A percentile compares a stretch with the other conserved stretches of the same genome.
Evolutionary conservation across 2,329 filamentous ascomycete species (phyloP).

Genomic region (Cladosporium velox): DNA sequence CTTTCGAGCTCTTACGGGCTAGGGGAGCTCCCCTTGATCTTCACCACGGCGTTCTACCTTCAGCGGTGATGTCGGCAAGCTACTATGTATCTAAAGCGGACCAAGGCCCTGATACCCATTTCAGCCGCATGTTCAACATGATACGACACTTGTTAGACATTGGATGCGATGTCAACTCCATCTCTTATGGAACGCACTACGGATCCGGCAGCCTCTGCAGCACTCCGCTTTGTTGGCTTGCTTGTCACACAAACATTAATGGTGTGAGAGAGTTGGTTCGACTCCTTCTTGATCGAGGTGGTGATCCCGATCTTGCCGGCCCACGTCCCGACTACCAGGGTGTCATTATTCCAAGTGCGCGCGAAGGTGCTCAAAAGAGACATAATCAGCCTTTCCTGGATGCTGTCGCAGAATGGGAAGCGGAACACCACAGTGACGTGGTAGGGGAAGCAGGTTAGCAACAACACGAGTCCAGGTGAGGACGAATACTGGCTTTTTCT

Average conservation of each 20-base stretch:
- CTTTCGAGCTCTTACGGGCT: neutral
- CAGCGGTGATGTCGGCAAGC: neutral
- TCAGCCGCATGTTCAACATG: neutral
- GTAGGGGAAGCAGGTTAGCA: too few species aligned
- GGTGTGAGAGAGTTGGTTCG: neutral
- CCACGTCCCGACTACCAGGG: too few species aligned
- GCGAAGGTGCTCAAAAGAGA: neutral
- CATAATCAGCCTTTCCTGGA: neutral
- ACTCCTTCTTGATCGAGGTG: neutral
- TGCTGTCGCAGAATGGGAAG: neutral
- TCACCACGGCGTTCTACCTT: neutral
- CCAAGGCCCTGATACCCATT: neutral
- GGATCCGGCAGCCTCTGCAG: neutral
- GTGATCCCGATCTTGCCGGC: neutral
- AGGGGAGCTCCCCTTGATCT: neutral
- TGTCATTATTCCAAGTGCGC: neutral
- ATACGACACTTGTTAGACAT: neutral
- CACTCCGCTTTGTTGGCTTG: neutral
- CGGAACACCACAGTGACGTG: too few species aligned
- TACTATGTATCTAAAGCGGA: neutral
- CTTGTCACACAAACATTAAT: neutral
- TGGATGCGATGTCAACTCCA: neutral
- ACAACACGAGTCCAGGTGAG: too few species aligned
- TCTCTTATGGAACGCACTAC: neutral
- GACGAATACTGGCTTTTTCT: too few species aligned